Evolutionary conservation across 2,329 filamentous ascomycete genomes (phyloP), one percentile per base, ranked within the genome.

Genomic region (Sclerotinia nivalis): DNA sequence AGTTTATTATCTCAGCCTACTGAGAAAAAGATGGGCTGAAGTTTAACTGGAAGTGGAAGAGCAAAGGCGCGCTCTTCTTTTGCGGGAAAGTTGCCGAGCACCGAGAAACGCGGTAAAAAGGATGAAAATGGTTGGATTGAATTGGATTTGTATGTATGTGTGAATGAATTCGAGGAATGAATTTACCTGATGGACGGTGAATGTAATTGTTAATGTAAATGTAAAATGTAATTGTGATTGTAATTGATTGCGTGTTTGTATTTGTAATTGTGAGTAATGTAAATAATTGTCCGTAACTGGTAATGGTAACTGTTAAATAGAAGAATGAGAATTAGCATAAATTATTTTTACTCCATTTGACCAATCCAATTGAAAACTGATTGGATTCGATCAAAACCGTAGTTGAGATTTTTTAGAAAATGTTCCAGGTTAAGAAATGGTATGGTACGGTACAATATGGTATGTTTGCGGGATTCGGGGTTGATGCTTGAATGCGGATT

Each of bases 1-100:
- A 75, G 72, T 60, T 61, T 55, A 45, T 55, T 61, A 61, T 43
- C 59, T 61, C 66, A 52, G 66, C 66, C 66, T 61, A 50, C 22
- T 31, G 49, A 28, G 43, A 68, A 58, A 25, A 66, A 59, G 66
- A 69, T 55, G 69, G 66, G 70, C 69, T 54, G 66, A 66, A 54
- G 37, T 55, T 45, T 65, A 43, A 62, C 22, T 52, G 34, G 69
- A 47, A 59, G 59, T 52, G 34, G 69, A 47, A 59, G 59, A 58
- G 71, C 47, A 61, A 52, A 58, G 66, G 47, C 61, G 47, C 37
- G 31, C 45, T 61, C 54, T 52, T n/a, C n/a, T 62, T 62, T 62
- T 62, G 22, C n/a, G 45, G 52, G 28, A n/a, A 22, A 22, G 20
- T 37, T 56, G 67, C 52, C 61, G 54, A 60, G 59, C 58, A 49